Evolutionary conservation across 306 rosid genomes (phyloP).

Genomic region (Oemleria cerasiformis): DNA sequence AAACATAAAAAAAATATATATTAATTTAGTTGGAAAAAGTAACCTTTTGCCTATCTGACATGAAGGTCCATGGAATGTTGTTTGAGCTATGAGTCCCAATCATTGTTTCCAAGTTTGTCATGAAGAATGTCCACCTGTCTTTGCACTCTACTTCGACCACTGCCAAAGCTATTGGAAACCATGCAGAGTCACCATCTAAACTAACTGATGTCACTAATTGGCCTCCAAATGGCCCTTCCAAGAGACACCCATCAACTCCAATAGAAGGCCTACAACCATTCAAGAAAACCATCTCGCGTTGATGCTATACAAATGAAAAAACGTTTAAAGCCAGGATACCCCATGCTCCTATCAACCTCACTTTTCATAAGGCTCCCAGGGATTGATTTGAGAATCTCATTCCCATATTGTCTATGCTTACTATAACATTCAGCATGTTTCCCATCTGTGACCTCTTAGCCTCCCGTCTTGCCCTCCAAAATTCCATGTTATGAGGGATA

Average conservation of each 20-base stretch:
- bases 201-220: not conserved
- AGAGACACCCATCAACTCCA: not conserved
- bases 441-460: not conserved
- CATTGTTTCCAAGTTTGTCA: no score
- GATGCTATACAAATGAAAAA: not conserved
- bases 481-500: not conserved
- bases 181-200: not conserved
- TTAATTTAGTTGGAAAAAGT: no score
- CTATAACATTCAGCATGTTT: not conserved
- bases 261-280: not conserved
- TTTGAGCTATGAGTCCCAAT: not conserved
- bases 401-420: not conserved
- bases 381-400: not conserved
- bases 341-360: not conserved
- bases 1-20: no score
- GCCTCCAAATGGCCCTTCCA: not conserved
- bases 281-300: not conserved
- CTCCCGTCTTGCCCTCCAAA: not conserved
- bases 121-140: no score
- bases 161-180: no score
- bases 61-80: no score
- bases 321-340: not conserved
- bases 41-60: no score
- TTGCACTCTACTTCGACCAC: no score
- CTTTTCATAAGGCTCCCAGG: not conserved